These are phyloP conservation scores for Hirschioporus abietinus DNA, from an alignment of 768 basidiomycete species.

Conservation along the genomic window DNA sequence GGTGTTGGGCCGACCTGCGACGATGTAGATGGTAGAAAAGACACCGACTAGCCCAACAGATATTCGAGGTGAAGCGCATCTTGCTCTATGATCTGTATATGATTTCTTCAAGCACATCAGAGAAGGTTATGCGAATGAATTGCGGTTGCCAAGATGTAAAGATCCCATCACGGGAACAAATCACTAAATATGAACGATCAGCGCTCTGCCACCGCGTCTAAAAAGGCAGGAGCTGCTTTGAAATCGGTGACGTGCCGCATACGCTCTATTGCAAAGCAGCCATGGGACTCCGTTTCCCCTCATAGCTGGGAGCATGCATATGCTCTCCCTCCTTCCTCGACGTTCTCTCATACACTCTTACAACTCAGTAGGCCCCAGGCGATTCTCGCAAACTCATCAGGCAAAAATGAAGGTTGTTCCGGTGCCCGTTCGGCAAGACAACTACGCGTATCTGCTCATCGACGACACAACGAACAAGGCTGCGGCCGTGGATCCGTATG, in stretches of 20 bases:
- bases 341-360: slow-evolving; percentile 5
- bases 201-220: neutral
- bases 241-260: slow-evolving; percentile 5
- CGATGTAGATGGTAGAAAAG: neutral
- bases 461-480: slow-evolving; percentile 64
- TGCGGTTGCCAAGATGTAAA: neutral
- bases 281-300: slow-evolving; percentile 5
- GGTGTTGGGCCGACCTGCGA: neutral
- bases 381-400: slow-evolving; percentile 18
- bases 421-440: slow-evolving; percentile 75
- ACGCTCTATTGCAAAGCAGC: neutral
- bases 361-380: slow-evolving; percentile 11
- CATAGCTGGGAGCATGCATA: too few species aligned
- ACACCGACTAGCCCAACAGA: neutral
- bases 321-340: slow-evolving; percentile 7
- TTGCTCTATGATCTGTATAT: neutral
- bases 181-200: neutral
- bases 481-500: slow-evolving; percentile 77
- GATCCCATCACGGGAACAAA: neutral
- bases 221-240: neutral
- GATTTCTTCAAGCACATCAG: neutral
- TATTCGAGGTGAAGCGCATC: neutral
- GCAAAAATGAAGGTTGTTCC: slow-evolving; percentile 67
- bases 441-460: slow-evolving; percentile 80
- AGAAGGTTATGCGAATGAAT: neutral